These are phyloP conservation scores for Magnaporthiopsis poae DNA, from an alignment of 2,329 filamentous ascomycete species.

Conservation along the genomic window DNA sequence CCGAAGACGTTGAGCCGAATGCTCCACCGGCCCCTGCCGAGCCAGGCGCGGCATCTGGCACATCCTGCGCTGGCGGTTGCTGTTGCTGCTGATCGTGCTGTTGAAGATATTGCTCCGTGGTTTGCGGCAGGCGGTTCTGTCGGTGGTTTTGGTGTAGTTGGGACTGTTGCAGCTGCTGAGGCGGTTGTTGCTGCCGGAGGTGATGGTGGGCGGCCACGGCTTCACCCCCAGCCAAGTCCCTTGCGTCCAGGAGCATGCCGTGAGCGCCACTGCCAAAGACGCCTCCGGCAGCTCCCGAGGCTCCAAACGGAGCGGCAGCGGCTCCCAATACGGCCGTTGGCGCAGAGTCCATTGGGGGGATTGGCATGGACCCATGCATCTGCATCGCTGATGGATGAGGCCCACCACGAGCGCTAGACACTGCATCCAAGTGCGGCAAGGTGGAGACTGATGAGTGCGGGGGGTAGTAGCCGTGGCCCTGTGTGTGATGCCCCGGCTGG, in stretches of 20 bases:
- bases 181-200: slow-evolving; percentile 8
- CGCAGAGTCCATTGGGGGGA: not conserved
- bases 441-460: not conserved
- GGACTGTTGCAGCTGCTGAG: not conserved
- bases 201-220: slow-evolving; percentile 1
- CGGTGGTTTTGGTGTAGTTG: not conserved
- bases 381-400: not conserved
- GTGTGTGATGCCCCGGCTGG: not conserved
- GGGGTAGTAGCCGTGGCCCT: not conserved
- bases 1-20: slow-evolving; percentile 2
- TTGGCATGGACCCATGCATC: not conserved
- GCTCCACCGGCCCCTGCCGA: slow-evolving; percentile 1
- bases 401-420: not conserved
- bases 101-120: not conserved
- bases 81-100: slow-evolving; percentile 4
- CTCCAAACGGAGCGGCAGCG: not conserved
- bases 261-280: not conserved
- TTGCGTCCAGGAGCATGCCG: not conserved
- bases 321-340: not conserved
- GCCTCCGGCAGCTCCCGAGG: not conserved
- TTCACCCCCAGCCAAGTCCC: not conserved
- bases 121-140: not conserved
- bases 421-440: not conserved
- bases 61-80: not conserved
- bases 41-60: not conserved